These are phyloP conservation scores for Tricholoma terreum DNA, from an alignment of 768 basidiomycete species.

Conservation along the genomic window DNA sequence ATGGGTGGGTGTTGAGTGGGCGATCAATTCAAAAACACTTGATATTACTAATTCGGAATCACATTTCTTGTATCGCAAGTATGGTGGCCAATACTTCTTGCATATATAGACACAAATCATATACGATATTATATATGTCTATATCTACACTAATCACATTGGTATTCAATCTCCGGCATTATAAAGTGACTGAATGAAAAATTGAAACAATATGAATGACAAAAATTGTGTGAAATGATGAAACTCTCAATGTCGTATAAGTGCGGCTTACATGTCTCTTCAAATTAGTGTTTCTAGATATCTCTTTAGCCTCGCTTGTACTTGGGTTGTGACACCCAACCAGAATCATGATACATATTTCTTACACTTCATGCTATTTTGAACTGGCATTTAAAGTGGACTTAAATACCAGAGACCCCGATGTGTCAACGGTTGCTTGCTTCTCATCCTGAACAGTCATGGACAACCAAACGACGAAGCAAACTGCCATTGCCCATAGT, in stretches of 20 bases:
- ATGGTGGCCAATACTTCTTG: neutral
- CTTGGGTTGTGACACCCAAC: neutral
- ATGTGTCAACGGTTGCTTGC: too few species aligned
- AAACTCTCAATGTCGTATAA: neutral
- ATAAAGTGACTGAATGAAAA: neutral
- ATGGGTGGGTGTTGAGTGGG: neutral
- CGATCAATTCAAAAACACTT: neutral
- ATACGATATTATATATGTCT: neutral
- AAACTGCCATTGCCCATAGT: neutral
- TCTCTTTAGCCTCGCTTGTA: neutral
- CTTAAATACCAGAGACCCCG: neutral
- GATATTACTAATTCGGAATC: neutral
- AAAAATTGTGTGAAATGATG: neutral
- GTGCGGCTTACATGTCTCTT: neutral
- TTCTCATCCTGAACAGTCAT: neutral
- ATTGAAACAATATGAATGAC: neutral
- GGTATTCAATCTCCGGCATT: neutral
- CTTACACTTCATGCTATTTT: neutral
- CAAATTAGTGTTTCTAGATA: neutral
- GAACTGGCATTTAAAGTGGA: neutral
- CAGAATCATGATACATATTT: neutral
- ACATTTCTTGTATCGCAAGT: neutral
- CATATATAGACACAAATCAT: neutral
- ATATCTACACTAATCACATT: neutral
- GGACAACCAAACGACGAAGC: slow-evolving; percentile 1